Percentiles rank a stretch among this genome's conserved stretches.
Conservation (phyloP, 352 stramenopile species). For the Phytophthora pini region DNA sequence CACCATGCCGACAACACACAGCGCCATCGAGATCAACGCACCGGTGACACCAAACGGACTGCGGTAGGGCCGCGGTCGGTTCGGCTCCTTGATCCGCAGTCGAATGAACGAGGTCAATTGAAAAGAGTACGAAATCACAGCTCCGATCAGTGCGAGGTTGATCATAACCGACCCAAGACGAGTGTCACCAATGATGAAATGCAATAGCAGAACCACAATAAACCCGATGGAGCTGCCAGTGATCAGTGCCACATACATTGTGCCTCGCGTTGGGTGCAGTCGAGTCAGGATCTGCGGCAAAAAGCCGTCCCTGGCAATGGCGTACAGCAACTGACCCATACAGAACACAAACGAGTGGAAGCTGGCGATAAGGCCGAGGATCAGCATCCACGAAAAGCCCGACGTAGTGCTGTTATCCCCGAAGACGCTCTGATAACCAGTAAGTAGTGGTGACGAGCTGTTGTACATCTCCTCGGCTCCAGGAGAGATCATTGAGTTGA, state of each 20-base stretch:
- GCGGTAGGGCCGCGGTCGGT: constrained; percentile 58
- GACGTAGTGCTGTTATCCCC: constrained; percentile 71
- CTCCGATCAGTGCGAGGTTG: constrained; percentile 72
- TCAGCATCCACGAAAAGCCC: constrained; percentile 73
- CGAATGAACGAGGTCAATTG: constrained; percentile 66
- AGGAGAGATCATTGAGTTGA: constrained; percentile 73
- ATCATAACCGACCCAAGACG: constrained; percentile 70
- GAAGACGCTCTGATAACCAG: constrained; percentile 73
- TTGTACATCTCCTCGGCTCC: constrained; percentile 50
- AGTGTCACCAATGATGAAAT: constrained; percentile 67
- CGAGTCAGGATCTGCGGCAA: constrained; percentile 56
- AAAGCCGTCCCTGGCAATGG: constrained; percentile 71
- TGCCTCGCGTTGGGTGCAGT: constrained; percentile 51
- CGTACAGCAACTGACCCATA: constrained; percentile 72
- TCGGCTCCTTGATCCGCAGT: constrained; percentile 60
- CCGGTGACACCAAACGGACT: constrained; percentile 64
- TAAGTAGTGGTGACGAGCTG: constrained; percentile 59
- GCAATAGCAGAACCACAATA: constrained; percentile 51
- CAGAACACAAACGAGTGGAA: constrained; percentile 85
- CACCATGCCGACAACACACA: constrained; percentile 57
- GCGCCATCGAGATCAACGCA: constrained; percentile 46
- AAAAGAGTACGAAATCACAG: constrained; percentile 67
- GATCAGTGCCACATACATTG: constrained; percentile 64
- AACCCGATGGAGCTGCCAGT: constrained; percentile 54
- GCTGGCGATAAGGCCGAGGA: constrained; percentile 65